These are phyloP conservation scores for Aaosphaeria pasadenensis DNA, from an alignment of 2,329 filamentous ascomycete species.

Conservation along the genomic window DNA sequence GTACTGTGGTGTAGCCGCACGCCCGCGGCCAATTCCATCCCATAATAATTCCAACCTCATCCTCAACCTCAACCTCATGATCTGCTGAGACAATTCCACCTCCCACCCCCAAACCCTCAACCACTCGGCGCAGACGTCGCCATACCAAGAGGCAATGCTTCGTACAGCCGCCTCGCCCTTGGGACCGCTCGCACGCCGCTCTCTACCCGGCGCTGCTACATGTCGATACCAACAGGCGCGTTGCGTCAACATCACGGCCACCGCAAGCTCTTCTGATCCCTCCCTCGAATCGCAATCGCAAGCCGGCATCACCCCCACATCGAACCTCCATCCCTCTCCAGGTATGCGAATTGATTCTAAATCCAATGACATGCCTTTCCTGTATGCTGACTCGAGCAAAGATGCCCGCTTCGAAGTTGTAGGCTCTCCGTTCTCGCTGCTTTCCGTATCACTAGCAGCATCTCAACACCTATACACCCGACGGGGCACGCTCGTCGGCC, in stretches of 20 bases:
- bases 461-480: slow-evolving; percentile 93
- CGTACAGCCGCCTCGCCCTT: slow-evolving; percentile 29
- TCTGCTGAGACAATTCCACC: slow-evolving; percentile 6
- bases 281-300: slow-evolving; percentile 32
- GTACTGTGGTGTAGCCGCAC: not conserved
- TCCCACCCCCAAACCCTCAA: slow-evolving; percentile 24
- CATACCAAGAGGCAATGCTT: not conserved
- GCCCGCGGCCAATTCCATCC: not conserved
- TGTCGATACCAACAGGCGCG: slow-evolving; percentile 20
- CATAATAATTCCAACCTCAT: not conserved
- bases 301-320: slow-evolving; percentile 15
- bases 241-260: slow-evolving; percentile 47
- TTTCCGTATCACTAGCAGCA: slow-evolving; percentile 88
- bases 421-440: slow-evolving; percentile 85
- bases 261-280: slow-evolving; percentile 40
- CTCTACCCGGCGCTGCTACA: slow-evolving; percentile 7
- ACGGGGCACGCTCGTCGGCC: slow-evolving; percentile 83
- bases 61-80: not conserved
- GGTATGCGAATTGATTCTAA: slow-evolving; percentile 11
- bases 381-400: slow-evolving; percentile 35
- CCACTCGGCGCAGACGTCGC: not conserved
- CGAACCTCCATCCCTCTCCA: slow-evolving; percentile 22
- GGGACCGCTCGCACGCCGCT: slow-evolving; percentile 16
- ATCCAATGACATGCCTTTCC: too few species aligned
- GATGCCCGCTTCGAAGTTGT: slow-evolving; percentile 95